Conservation (phyloP, 176 grass and related monocot species). For the Oryza nivara region DNA sequence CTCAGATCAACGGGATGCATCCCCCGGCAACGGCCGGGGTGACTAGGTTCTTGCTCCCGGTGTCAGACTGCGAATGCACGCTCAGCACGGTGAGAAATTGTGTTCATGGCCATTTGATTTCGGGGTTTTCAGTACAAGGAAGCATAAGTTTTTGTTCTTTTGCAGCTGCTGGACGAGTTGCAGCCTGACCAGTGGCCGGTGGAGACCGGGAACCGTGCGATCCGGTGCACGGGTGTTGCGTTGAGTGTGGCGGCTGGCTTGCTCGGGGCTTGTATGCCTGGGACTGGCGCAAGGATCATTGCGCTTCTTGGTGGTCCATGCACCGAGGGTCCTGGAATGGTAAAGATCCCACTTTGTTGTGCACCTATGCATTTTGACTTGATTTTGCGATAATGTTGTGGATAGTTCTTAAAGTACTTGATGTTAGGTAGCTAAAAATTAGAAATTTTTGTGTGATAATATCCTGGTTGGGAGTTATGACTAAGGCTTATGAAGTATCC, state of each 20-base stretch:
- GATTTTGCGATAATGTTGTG: slow-evolving; percentile 10
- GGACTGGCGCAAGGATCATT: slow-evolving; percentile 92
- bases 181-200: slow-evolving; percentile 92
- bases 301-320: slow-evolving; percentile 88
- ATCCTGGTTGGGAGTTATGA: background rate
- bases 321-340: slow-evolving; percentile 92
- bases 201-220: slow-evolving; percentile 68
- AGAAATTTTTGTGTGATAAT: background rate
- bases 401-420: slow-evolving; percentile 31
- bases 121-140: background rate
- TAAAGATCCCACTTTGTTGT: slow-evolving; percentile 51
- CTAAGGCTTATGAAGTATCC: background rate
- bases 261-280: slow-evolving; percentile 82
- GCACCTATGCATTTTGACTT: slow-evolving; percentile 9
- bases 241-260: slow-evolving; percentile 87
- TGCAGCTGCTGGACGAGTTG: slow-evolving; percentile 92
- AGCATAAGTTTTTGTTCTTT: slow-evolving; percentile 16
- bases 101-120: slow-evolving; percentile 1
- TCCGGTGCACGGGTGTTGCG: slow-evolving; percentile 93
- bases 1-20: slow-evolving; percentile 67
- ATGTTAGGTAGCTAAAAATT: background rate
- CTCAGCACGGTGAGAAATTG: slow-evolving; percentile 75
- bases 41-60: slow-evolving; percentile 85
- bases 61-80: slow-evolving; percentile 83
- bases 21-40: slow-evolving; percentile 47